Evolutionary conservation across 441 rosid species (phyloP), one percentile per base, ranked within the genome.

Genomic region (Omphalea diandra): DNA sequence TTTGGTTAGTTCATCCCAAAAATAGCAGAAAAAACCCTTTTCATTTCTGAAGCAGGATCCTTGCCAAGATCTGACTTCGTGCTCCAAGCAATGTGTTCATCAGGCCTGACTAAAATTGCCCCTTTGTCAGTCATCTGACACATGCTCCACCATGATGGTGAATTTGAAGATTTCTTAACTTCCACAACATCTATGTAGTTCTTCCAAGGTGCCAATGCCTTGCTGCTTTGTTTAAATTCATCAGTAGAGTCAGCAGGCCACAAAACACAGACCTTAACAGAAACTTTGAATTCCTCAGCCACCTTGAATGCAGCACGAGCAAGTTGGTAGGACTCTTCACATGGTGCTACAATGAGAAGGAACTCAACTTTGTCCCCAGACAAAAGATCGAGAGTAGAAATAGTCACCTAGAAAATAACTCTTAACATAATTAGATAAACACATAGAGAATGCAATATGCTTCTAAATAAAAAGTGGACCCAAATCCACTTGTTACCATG

Each of bases 51-150:
- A 68, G 73, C 50, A 14, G 77, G 87, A 61, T 88, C 88, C 26
- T 74, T 76, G 0, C 63, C 33, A 32, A 84, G 63, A 53, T 71
- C 57, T 11, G 90, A 85, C 77, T 82, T 85, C n/a, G 31, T 73
- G 12, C 90, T 79, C 99, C 98, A 93, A 31, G 87, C 98, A 50
- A 90, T 79, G 83, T 93, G 97, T 61, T 89, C 88, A 41, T 93
- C 98, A 0, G 98, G 97, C 77, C 98, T 81, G 60, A 89, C 95
- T 63, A 90, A 79, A 65, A 93, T 81, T 17, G 85, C 88, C 59
- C 97, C 97, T 68, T 70, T 82, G 41, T 85, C 76, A 7, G 89
- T 83, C 93, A 92, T 88, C 73, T 80, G 76, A 71, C 93, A 90
- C 36, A 87, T 74, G 63, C 76, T 86, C 98, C 97, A 90, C 98